Percentiles rank a stretch among this genome's conserved stretches.
These are phyloP conservation scores for Ophiocordyceps camponoti-leonardi DNA, from an alignment of 2,329 filamentous ascomycete genomes.

Conservation along the genomic window DNA sequence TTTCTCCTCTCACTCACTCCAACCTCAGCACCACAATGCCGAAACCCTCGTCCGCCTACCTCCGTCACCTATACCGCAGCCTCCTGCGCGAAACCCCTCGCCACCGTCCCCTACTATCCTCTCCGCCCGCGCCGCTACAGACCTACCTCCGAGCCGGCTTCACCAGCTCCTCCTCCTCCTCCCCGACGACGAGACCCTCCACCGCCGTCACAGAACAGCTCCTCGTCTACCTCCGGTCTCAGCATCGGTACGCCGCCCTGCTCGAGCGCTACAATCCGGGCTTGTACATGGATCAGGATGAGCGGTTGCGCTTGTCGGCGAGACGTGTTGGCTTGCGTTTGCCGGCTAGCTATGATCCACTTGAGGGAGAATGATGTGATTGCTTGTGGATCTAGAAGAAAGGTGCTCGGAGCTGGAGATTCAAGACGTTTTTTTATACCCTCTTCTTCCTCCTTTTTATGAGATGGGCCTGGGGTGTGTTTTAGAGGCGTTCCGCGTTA, in stretches of 20 bases:
- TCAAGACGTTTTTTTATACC: neutral
- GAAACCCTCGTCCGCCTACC: conserved; percentile 18
- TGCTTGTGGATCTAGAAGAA: neutral
- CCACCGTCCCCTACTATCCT: conserved; percentile 20
- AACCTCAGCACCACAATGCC: neutral
- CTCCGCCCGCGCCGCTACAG: conserved; percentile 36
- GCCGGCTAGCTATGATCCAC: conserved; percentile 39
- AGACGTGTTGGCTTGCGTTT: conserved; percentile 81
- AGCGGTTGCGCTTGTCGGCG: conserved; percentile 69
- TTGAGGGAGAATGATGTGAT: neutral
- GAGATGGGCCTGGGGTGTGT: too few relatives aligned
- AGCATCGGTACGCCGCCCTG: conserved; percentile 64
- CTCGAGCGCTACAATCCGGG: conserved; percentile 90
- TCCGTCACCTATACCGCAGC: conserved; percentile 72
- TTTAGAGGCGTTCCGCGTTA: too few relatives aligned
- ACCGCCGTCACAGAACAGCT: conserved; percentile 49
- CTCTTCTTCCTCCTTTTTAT: too few relatives aligned
- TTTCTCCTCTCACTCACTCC: too few relatives aligned
- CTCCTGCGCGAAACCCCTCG: conserved; percentile 71
- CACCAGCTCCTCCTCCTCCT: conserved; percentile 8
- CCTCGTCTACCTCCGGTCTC: conserved; percentile 65
- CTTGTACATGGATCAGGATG: conserved; percentile 72
- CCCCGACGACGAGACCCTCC: conserved; percentile 9
- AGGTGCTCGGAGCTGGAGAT: neutral
- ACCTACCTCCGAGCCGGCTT: conserved; percentile 14